A percentile compares a stretch with the other conserved stretches of the same genome.
Evolutionary conservation across 306 rosid species (phyloP).

Genomic region (Senna siamea): DNA sequence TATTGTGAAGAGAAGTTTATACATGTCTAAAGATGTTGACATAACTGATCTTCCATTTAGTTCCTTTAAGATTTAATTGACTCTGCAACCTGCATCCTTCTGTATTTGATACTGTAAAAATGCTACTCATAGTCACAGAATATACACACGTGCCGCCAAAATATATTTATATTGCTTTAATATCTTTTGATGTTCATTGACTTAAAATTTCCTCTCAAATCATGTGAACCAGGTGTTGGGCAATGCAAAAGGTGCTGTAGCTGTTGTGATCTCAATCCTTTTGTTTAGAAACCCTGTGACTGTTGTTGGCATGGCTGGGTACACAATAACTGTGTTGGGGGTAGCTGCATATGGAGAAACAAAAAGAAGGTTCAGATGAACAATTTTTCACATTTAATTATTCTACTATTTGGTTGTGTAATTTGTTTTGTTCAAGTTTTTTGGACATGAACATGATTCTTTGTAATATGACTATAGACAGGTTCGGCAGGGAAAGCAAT

Average conservation of each 20-base stretch:
- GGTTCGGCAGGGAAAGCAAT: slow-evolving; percentile 29
- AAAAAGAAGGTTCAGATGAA: slow-evolving; percentile 82
- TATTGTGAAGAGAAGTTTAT: slow-evolving; percentile 1
- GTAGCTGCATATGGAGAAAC: slow-evolving; percentile 94
- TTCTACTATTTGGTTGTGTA: slow-evolving; percentile 34
- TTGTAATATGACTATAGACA: slow-evolving; percentile 40
- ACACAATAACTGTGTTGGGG: slow-evolving; percentile 76
- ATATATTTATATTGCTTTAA: slow-evolving; percentile 5
- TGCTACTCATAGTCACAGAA: not conserved
- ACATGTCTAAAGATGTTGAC: not conserved
- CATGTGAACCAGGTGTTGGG: slow-evolving; percentile 75
- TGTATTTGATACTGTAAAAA: not conserved
- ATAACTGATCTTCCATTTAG: not conserved
- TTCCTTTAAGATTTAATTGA: not conserved
- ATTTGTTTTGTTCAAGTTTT: slow-evolving; percentile 35
- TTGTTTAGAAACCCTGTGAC: slow-evolving; percentile 93
- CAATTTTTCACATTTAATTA: slow-evolving; percentile 11
- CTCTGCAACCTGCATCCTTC: slow-evolving; percentile 7
- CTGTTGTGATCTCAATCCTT: slow-evolving; percentile 97
- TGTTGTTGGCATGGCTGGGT: slow-evolving; percentile 82
- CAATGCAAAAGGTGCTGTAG: slow-evolving; percentile 97
- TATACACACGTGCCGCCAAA: not conserved
- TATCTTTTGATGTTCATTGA: not conserved
- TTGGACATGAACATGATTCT: slow-evolving; percentile 39
- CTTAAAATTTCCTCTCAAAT: slow-evolving; percentile 3